A percentile compares a stretch with the other conserved stretches of the same genome.
These are phyloP conservation scores for Luzula sylvatica DNA, from an alignment of 176 grass and related monocot species.

Conservation along the genomic window DNA sequence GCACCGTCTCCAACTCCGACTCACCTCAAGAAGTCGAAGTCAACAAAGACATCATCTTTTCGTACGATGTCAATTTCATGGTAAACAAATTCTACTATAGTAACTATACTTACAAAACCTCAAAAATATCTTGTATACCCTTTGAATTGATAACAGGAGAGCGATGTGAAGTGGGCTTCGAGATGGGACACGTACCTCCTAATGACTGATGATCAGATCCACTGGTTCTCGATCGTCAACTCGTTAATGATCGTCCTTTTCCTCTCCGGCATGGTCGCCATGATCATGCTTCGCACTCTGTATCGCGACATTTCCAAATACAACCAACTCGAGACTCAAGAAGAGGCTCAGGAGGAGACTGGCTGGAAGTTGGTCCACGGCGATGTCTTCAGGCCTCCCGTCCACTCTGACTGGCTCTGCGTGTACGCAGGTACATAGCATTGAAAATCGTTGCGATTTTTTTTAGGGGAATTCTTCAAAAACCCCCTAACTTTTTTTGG, in stretches of 20 bases:
- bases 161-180: constrained; percentile 93
- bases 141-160: constrained; percentile 82
- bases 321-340: constrained; percentile 81
- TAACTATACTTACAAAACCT: background rate
- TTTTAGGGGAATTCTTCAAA: too few species aligned
- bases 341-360: constrained; percentile 88
- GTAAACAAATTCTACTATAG: constrained; percentile 16
- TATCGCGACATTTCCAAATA: constrained; percentile 91
- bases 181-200: constrained; percentile 84
- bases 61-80: constrained; percentile 71
- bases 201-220: constrained; percentile 90
- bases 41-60: constrained; percentile 75
- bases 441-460: too few species aligned
- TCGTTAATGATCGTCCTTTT: constrained; percentile 94
- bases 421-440: constrained; percentile 34
- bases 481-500: too few species aligned
- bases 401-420: constrained; percentile 64
- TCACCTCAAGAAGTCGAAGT: constrained; percentile 70
- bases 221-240: constrained; percentile 96
- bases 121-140: too few species aligned
- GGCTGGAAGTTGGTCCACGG: constrained; percentile 93
- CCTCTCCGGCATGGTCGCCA: constrained; percentile 93
- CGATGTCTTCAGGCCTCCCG: constrained; percentile 68
- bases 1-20: constrained; percentile 50
- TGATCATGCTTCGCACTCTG: constrained; percentile 94